Percentiles rank a stretch among this genome's conserved stretches.
These are phyloP conservation scores for Incumbomyces delicatus DNA, from an alignment of 2,329 filamentous ascomycete genomes.

Conservation along the genomic window DNA sequence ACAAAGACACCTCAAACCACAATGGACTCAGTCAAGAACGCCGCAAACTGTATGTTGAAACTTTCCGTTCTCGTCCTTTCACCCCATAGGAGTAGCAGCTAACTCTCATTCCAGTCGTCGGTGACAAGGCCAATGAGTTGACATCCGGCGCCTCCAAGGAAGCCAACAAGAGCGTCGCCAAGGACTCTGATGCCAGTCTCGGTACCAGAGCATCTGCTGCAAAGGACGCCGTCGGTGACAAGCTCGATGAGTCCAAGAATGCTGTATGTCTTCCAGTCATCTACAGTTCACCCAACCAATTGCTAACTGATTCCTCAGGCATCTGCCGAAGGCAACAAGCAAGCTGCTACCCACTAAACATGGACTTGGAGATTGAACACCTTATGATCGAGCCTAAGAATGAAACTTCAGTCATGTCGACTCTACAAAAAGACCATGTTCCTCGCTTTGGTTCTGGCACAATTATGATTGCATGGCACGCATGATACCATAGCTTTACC, in stretches of 20 bases:
- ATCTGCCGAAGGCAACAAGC: constrained; percentile 20
- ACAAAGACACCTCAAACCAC: constrained; percentile 7
- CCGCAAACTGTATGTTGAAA: constrained; percentile 16
- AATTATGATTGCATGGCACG: background rate
- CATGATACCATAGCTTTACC: constrained; percentile 1
- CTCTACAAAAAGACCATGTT: no score
- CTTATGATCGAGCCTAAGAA: constrained; percentile 3
- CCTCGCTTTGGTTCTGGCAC: background rate
- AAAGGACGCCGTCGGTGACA: constrained; percentile 43
- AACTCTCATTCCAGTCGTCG: constrained; percentile 48
- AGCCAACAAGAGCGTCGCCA: constrained; percentile 59
- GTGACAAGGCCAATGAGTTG: constrained; percentile 52
- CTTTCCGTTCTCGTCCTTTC: no score
- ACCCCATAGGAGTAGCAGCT: constrained; percentile 41
- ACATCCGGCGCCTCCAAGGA: constrained; percentile 53
- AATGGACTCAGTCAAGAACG: constrained; percentile 21
- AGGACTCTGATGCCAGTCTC: constrained; percentile 46
- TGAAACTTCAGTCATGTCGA: background rate
- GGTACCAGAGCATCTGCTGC: constrained; percentile 47
- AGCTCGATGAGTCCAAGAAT: constrained; percentile 44
- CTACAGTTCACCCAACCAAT: background rate
- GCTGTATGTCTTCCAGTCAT: constrained; percentile 24
- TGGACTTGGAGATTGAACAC: background rate
- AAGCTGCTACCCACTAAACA: constrained; percentile 19
- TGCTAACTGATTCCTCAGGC: constrained; percentile 13